Evolutionary conservation across 495 filamentous ascomycete species (phyloP).

Genomic region (Xylaria flabelliformis): DNA sequence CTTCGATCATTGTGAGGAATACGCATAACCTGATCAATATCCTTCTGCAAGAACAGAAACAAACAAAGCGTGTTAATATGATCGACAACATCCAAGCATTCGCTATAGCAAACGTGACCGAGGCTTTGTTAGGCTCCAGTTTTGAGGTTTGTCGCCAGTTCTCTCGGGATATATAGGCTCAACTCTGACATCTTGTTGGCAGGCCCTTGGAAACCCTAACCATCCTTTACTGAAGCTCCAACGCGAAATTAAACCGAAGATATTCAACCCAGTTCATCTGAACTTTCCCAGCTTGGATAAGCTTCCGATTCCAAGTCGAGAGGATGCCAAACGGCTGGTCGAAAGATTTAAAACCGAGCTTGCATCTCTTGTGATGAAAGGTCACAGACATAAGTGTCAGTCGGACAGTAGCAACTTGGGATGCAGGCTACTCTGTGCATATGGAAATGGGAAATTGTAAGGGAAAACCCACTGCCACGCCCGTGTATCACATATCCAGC

Average conservation of each 20-base stretch:
- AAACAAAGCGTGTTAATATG: not conserved
- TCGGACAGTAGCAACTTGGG: not conserved
- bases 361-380: slow-evolving; percentile 11
- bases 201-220: slow-evolving; percentile 12
- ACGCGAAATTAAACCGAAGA: slow-evolving; percentile 39
- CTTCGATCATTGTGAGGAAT: slow-evolving; percentile 26
- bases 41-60: not conserved
- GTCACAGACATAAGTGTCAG: slow-evolving; percentile 6
- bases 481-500: not conserved
- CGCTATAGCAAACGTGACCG: slow-evolving; percentile 30
- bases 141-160: slow-evolving; percentile 22
- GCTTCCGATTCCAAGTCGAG: slow-evolving; percentile 37
- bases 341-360: slow-evolving; percentile 11
- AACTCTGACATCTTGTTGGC: not conserved
- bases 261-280: slow-evolving; percentile 50
- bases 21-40: slow-evolving; percentile 26
- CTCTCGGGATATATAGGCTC: not conserved
- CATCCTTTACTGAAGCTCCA: slow-evolving; percentile 32
- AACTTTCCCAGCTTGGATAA: slow-evolving; percentile 47
- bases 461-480: not conserved
- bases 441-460: slow-evolving; percentile 6
- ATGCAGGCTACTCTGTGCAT: slow-evolving; percentile 11
- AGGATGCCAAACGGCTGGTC: slow-evolving; percentile 20
- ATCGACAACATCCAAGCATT: not conserved
- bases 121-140: slow-evolving; percentile 27